Conservation (phyloP, 2,329 filamentous ascomycete genomes). For the Clonostachys chloroleuca region DNA sequence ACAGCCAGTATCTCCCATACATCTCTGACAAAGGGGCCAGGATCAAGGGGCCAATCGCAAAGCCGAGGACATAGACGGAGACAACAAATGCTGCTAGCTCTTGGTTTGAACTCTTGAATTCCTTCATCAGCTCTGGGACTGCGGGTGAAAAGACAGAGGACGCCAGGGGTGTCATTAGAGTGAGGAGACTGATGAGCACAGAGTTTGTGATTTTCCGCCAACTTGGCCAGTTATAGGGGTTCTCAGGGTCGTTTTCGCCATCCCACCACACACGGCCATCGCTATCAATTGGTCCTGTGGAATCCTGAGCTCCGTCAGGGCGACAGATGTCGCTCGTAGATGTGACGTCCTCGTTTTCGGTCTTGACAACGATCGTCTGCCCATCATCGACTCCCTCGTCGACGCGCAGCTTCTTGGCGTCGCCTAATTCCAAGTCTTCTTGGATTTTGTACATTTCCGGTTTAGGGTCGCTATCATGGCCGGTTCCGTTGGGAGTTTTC, state of each 20-base stretch:
- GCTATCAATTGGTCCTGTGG: no score
- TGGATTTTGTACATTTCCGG: no score
- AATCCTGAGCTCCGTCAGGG: no score
- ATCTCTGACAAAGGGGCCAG: slow-evolving; percentile 61
- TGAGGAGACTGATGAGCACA: slow-evolving; percentile 43
- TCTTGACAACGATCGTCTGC: no score
- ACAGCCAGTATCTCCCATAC: slow-evolving; percentile 44
- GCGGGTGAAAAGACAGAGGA: slow-evolving; percentile 22
- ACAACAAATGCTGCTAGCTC: slow-evolving; percentile 37
- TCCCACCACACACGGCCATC: no score
- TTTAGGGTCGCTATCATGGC: no score
- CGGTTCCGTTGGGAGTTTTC: no score
- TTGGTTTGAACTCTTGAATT: slow-evolving; percentile 28
- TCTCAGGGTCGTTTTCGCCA: slow-evolving; percentile 48
- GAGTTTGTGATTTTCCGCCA: slow-evolving; percentile 50
- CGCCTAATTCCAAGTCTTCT: no score
- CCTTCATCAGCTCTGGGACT: slow-evolving; percentile 40
- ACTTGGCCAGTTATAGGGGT: slow-evolving; percentile 63
- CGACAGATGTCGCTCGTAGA: no score
- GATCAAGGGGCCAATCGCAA: slow-evolving; percentile 55
- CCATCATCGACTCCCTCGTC: no score
- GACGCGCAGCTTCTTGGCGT: no score
- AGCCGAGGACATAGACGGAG: slow-evolving; percentile 40
- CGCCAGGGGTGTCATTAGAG: slow-evolving; percentile 7
- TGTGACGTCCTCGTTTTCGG: no score